phyloP scores from a whole-genome alignment of 2,329 filamentous ascomycete species.

The Moelleriella libera region DNA sequence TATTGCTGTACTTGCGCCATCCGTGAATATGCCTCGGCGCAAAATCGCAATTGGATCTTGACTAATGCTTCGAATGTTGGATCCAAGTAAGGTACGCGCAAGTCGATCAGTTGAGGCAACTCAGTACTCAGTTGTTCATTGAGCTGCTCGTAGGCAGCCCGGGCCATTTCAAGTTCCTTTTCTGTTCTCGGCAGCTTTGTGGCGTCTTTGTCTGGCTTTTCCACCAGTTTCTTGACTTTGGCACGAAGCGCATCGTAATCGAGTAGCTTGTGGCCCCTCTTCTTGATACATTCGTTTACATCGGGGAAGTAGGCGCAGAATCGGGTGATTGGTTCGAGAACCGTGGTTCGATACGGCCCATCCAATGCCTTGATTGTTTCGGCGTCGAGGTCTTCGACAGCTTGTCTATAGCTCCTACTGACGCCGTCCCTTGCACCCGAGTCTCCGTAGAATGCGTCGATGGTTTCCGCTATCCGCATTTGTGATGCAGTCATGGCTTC shows the following conservation, averaged over 20 bases:
- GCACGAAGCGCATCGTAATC: constrained; percentile 94
- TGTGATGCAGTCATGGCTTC: constrained; percentile 96
- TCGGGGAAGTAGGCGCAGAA: constrained; percentile 99
- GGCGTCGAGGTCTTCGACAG: constrained; percentile 91
- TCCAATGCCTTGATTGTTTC: constrained; percentile 98
- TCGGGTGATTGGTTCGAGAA: constrained; percentile 85
- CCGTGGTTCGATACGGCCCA: constrained; percentile 85
- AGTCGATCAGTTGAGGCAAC: constrained; percentile 87
- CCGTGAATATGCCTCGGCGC: constrained; percentile 88
- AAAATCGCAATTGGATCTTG: constrained; percentile 96
- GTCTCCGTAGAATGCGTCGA: constrained; percentile 98
- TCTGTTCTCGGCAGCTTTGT: constrained; percentile 92
- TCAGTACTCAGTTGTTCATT: constrained; percentile 93
- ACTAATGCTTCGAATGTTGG: constrained; percentile 95
- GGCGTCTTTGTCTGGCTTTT: constrained; percentile 98
- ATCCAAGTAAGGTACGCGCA: constrained; percentile 92
- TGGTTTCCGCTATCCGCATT: constrained; percentile 98
- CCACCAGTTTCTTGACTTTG: constrained; percentile 91
- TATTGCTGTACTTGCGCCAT: constrained; percentile 99
- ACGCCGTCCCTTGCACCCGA: constrained; percentile 90
- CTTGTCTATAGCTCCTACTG: constrained; percentile 93
- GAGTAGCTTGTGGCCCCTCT: constrained; percentile 93
- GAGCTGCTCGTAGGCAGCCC: constrained; percentile 84
- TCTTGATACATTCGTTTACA: constrained; percentile 99
- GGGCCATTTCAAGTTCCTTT: constrained; percentile 91